A percentile compares a stretch with the other conserved stretches of the same genome.
These are phyloP conservation scores for Basipetospora sp. DNA, from an alignment of 2,329 filamentous ascomycete species.

Conservation along the genomic window DNA sequence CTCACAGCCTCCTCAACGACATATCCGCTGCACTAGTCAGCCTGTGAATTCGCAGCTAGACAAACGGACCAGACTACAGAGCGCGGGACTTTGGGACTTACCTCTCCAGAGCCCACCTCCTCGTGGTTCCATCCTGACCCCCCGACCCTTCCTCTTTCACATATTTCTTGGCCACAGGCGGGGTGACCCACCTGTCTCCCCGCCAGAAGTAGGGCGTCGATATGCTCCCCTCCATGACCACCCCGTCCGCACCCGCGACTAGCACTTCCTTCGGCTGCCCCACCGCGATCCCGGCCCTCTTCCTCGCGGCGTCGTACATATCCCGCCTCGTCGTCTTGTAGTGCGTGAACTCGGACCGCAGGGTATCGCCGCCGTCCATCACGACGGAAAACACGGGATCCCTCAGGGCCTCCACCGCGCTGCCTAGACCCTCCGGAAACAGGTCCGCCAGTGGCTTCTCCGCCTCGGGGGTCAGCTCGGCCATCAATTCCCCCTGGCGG, in stretches of 20 bases:
- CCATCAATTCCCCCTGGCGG: constrained; percentile 29
- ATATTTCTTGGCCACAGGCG: constrained; percentile 19
- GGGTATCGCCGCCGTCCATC: constrained; percentile 27
- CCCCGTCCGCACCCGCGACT: constrained; percentile 47
- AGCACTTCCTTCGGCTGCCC: constrained; percentile 50
- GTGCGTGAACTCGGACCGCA: constrained; percentile 52
- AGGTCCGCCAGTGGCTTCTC: constrained; percentile 18
- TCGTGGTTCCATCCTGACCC: constrained; percentile 68
- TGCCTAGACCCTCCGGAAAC: constrained; percentile 37
- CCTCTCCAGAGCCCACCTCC: constrained; percentile 68
- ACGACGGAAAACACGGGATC: constrained; percentile 26
- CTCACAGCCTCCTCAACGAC: constrained; percentile 50
- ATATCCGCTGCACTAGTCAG: constrained; percentile 34
- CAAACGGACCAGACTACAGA: neutral
- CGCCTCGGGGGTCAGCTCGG: constrained; percentile 28
- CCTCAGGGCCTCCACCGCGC: constrained; percentile 10
- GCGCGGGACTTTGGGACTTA: constrained; percentile 16
- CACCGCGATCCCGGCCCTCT: constrained; percentile 40
- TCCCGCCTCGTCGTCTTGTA: constrained; percentile 70
- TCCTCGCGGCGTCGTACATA: constrained; percentile 57
- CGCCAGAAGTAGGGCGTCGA: constrained; percentile 74
- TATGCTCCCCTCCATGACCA: constrained; percentile 73
- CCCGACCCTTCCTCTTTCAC: constrained; percentile 38
- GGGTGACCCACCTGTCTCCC: constrained; percentile 62
- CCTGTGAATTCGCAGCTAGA: constrained; percentile 6